Evolutionary conservation across 2,329 filamentous ascomycete species (phyloP), one percentile per base, ranked within the genome.

Genomic region (Fusarium vanettenii): DNA sequence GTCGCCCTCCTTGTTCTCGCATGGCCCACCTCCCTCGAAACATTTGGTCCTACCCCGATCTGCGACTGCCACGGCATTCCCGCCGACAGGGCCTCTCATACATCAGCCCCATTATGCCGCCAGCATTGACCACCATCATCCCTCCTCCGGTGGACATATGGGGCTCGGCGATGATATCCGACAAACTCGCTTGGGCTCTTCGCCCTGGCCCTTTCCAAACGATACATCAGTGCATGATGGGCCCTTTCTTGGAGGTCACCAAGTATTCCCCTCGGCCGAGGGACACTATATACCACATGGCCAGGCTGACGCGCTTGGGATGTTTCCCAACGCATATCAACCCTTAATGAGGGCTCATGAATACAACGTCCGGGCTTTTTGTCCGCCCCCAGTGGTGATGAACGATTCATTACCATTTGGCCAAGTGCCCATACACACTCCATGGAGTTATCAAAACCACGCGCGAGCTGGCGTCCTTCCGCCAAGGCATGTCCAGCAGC

Each of bases 11-110:
- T 93, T 95, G 79, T 90, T 92, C 77, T 91, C 89, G 11, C 90
- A 92, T 39, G 93, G 93, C 41, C 92, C 93, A 7, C 94, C 94
- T 41, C 92, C 94, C 2, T 86, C 91, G 56, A 98, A 98, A 84
- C 95, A 98, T 81, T 91, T 98, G 80, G 87, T 97, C 22, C 86
- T 97, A 31, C 92, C 94, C 4, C 88, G 89, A 16, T 76, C 79
- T n/a, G 72, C 71, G 22, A 71, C 72, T 25, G 62, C 75, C 27
- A 77, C 70, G 13, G 65, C 70, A 31, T 74, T 76, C 66, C 63
- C 72, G 62, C 60, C 37, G 13, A 41, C 66, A 41, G 59, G 67
- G 37, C 56, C 75, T 45, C 45, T 67, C 56, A 60, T 72, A 66
- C 61, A 61, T 43, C 73, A 67, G 48, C 52, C 69, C 56, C 70